These are phyloP conservation scores for Crithidia expoeki DNA, from an alignment of 208 protist species.

Conservation along the genomic window DNA sequence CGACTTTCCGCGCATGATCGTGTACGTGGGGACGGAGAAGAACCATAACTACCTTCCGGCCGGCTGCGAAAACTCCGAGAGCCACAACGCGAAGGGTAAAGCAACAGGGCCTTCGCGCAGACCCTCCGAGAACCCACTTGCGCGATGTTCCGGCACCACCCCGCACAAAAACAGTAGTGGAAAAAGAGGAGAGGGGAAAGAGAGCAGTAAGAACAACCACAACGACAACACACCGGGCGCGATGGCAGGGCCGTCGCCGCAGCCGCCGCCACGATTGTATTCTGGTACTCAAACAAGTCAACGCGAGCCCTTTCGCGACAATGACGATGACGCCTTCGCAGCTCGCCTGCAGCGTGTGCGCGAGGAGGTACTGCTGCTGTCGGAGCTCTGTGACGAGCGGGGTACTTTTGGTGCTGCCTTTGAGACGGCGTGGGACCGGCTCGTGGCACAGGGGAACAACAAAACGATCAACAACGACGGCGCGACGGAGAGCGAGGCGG, in stretches of 20 bases:
- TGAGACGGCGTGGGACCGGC: conserved; percentile 34
- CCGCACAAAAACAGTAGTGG: neutral
- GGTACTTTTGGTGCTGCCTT: conserved; percentile 42
- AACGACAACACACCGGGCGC: neutral
- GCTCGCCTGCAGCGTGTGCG: conserved; percentile 40
- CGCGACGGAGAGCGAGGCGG: conserved; percentile 10
- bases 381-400: conserved; percentile 61
- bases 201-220: neutral
- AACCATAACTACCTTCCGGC: neutral
- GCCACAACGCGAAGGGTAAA: neutral
- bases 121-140: conserved; percentile 14
- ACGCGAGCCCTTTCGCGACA: conserved; percentile 1
- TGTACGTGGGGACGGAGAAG: conserved; percentile 46
- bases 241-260: neutral
- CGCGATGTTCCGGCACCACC: neutral
- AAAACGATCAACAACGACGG: conserved; percentile 2
- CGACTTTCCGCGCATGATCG: conserved; percentile 79
- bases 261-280: conserved; percentile 4
- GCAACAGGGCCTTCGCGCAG: neutral
- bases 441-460: conserved; percentile 16
- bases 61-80: neutral
- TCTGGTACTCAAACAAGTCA: neutral
- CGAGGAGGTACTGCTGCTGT: conserved; percentile 40
- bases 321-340: conserved; percentile 26
- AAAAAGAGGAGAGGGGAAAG: neutral